Evolutionary conservation across 2,329 filamentous ascomycete genomes (phyloP).

Genomic region (Phaeosphaeria sp.): DNA sequence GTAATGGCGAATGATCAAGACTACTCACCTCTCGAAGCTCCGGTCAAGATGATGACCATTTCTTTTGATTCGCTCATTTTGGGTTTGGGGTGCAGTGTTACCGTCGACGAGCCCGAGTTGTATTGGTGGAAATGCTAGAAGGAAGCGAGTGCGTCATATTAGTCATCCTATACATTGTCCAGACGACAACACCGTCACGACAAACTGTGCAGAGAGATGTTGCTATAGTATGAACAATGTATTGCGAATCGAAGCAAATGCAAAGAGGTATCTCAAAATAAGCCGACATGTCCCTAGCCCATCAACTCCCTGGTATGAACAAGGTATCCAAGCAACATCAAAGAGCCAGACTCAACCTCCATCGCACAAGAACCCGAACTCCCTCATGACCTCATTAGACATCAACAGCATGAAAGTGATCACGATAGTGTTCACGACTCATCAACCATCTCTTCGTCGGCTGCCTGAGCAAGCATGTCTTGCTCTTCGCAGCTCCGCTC

Average conservation of each 20-base stretch:
- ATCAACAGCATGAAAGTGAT: background rate
- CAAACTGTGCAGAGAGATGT: background rate
- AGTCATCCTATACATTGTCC: conserved; percentile 7
- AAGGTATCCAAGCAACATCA: background rate
- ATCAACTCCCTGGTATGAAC: background rate
- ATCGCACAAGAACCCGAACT: background rate
- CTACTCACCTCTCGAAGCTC: conserved; percentile 65
- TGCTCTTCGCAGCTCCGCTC: conserved; percentile 66
- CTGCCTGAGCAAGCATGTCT: conserved; percentile 42
- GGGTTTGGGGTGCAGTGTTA: too few relatives aligned
- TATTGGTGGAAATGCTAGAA: conserved; percentile 2
- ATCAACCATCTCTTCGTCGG: conserved; percentile 39
- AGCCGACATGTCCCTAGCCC: conserved; percentile 2
- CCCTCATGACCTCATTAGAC: conserved; percentile 13
- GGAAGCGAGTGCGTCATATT: conserved; percentile 16
- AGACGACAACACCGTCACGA: background rate
- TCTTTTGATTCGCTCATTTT: conserved; percentile 35
- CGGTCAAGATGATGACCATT: conserved; percentile 63
- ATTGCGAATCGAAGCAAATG: conserved; percentile 5
- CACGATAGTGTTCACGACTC: conserved; percentile 15
- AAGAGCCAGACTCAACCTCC: background rate
- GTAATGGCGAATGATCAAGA: too few relatives aligned
- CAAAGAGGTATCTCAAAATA: conserved; percentile 18
- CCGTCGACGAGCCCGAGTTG: too few relatives aligned
- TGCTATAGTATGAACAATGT: conserved; percentile 13